Evolutionary conservation across 371 early-diverging fungal species (phyloP).

Genomic region (Circinella minor): DNA sequence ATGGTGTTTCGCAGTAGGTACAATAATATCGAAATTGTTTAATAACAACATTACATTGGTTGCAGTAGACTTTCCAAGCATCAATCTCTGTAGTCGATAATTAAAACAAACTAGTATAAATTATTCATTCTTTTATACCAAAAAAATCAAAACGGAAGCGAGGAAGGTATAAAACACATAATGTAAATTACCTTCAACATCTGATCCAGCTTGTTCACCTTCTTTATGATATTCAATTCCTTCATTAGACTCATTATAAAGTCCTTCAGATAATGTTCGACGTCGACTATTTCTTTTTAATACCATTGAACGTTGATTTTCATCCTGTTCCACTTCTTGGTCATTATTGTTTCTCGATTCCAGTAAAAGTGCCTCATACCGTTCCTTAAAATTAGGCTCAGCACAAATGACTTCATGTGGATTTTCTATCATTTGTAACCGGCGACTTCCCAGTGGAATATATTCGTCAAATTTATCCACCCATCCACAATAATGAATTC

Average conservation of each 20-base stretch:
- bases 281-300: not conserved
- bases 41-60: conserved; percentile 63
- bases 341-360: conserved; percentile 24
- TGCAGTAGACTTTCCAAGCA: conserved; percentile 66
- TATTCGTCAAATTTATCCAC: conserved; percentile 62
- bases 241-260: conserved; percentile 3
- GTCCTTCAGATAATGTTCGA: conserved; percentile 8
- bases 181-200: conserved; percentile 20
- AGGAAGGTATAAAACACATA: not conserved
- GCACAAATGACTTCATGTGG: conserved; percentile 43
- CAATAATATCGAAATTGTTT: conserved; percentile 80
- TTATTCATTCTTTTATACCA: too few relatives aligned
- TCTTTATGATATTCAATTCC: conserved; percentile 40
- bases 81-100: conserved; percentile 33
- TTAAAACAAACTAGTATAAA: not conserved
- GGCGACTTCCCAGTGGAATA: conserved; percentile 57
- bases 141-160: too few relatives aligned
- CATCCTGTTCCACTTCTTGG: conserved; percentile 12
- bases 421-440: conserved; percentile 48
- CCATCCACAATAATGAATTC: conserved; percentile 68
- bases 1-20: conserved; percentile 79
- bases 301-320: not conserved
- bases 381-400: conserved; percentile 55
- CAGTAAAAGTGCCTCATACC: conserved; percentile 41
- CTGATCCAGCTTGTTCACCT: conserved; percentile 17